These are phyloP conservation scores for Austroboletus niveus DNA, from an alignment of 1,284 basidiomycete species.

Conservation along the genomic window DNA sequence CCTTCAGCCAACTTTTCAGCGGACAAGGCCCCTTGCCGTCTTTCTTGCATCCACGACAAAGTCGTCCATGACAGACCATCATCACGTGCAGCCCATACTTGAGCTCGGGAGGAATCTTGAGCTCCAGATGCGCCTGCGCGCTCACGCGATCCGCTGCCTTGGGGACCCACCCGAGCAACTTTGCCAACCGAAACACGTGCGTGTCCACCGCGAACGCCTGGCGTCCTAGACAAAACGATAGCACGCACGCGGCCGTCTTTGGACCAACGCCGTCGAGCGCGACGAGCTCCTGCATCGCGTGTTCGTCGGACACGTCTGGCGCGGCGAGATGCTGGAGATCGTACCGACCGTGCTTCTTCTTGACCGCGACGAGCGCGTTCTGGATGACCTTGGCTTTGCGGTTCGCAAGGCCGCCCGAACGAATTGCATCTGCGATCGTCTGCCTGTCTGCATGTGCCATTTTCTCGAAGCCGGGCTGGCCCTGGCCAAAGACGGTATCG, in stretches of 20 bases:
- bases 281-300: conserved; percentile 69
- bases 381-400: conserved; percentile 73
- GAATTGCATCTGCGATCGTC: conserved; percentile 60
- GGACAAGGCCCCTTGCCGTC: conserved; percentile 26
- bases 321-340: conserved; percentile 55
- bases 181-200: conserved; percentile 66
- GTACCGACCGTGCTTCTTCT: conserved; percentile 53
- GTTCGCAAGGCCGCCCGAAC: conserved; percentile 70
- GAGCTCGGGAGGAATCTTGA: conserved; percentile 56
- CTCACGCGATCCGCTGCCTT: conserved; percentile 57
- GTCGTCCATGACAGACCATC: conserved; percentile 63
- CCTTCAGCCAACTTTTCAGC: conserved; percentile 27
- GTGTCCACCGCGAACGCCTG: conserved; percentile 80
- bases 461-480: conserved; percentile 53
- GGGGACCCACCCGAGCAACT: conserved; percentile 70
- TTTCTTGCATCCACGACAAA: conserved; percentile 53
- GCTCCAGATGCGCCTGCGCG: conserved; percentile 70
- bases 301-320: conserved; percentile 43
- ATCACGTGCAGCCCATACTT: conserved; percentile 75
- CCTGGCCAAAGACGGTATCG: conserved; percentile 56
- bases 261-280: conserved; percentile 71
- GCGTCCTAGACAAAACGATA: conserved; percentile 74
- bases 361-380: conserved; percentile 49
- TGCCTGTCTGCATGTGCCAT: conserved; percentile 53
- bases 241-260: conserved; percentile 77